Base-by-base conservation (phyloP, 139 green algal genomes). In the Chlamydomonas sp. region DNA sequence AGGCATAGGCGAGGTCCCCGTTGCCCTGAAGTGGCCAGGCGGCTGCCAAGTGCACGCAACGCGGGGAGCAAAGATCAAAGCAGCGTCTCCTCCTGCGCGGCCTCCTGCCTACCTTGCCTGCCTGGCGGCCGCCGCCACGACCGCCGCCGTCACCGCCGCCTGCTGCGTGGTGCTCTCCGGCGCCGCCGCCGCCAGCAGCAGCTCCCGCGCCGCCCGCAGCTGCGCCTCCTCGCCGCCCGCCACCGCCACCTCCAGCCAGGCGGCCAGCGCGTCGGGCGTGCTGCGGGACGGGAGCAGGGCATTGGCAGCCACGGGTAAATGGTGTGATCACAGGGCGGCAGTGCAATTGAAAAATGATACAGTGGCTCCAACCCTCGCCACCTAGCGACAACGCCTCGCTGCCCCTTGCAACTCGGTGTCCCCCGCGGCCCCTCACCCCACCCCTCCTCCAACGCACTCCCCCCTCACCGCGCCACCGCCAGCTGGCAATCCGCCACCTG, bases 241-340 rank as follows among this genome's bases (percentile, higher is more conserved):
- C 71, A 86, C 82, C n/a, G 82, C 82, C 68, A 86, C 82, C 82
- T 86, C 82, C 20, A 86, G 71, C 18, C 3, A 20, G 82, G 72
- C 60, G 14, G 71, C 82, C 60, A 86, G 82, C 1, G 82, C 73
- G 71, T 86, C 82, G 60, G 82, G 60, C 2, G 82, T 72, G 1
- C 82, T 86, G 82, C 15, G 61, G 5, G 49, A 5, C 14, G 67
- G 7, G 20, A 15, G 67, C 8, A 15, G 18, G 78, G 59, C 18
- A 63, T 20, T 49, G 31, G 31, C 31, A 49, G 31, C 31, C 31
- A 49, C 31, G 31, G 31, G 31, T 49, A 49, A 49, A 49, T 49
- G 31, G 31, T 49, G 31, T 49, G 31, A 49, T 49, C 31, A 49
- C 31, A 49, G 31, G 31, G 31, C 31, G 31, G 31, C 31, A 49